Evolutionary conservation across 208 protist species (phyloP), one percentile per base, ranked within the genome.

Genomic region (Leishmania mexicana): DNA sequence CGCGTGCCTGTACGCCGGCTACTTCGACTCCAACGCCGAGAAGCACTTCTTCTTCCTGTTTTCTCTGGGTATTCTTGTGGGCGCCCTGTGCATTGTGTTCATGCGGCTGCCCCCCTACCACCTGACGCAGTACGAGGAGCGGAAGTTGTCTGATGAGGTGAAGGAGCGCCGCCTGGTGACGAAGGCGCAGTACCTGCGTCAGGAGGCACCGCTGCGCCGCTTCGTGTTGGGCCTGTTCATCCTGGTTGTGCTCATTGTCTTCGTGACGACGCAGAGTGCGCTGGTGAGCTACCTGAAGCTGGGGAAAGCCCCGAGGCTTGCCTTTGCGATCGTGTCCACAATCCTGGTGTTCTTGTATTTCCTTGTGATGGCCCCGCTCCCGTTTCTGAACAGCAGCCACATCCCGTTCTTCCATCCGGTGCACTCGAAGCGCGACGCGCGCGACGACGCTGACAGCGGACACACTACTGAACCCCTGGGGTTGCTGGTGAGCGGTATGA

Each of bases 1-100:
- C 83, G 84, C 53, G n/a, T 80, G 79, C 19, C 85, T 93, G 64
- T 77, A 90, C 53, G 47, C 88, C 31, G 92, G 84, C 45, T 93
- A 89, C 87, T 95, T 95, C 81, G 45, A n/a, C 40, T 76, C 82
- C 17, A 31, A 87, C 67, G 54, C 79, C 28, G 62, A 79, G n/a
- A 57, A 75, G 77, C 88, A 89, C 75, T 93, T 92, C 80, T 93
- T 87, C 83, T 92, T 95, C 73, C 75, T 95, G 72, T 80, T 89
- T 19, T 76, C 70, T 11, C 10, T 90, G 24, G 83, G 75, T 5
- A 58, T 81, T n/a, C 47, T 87, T 40, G 76, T 84, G 0, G 78
- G 76, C 24, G 38, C 79, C 8, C 75, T 88, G 54, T 76, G 67
- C 73, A 86, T 93, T 57, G 73, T 87, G 49, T 88, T 85, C 54